phyloP scores from a whole-genome alignment of 352 stramenopile genomes.

The Phytophthora cajani region DNA sequence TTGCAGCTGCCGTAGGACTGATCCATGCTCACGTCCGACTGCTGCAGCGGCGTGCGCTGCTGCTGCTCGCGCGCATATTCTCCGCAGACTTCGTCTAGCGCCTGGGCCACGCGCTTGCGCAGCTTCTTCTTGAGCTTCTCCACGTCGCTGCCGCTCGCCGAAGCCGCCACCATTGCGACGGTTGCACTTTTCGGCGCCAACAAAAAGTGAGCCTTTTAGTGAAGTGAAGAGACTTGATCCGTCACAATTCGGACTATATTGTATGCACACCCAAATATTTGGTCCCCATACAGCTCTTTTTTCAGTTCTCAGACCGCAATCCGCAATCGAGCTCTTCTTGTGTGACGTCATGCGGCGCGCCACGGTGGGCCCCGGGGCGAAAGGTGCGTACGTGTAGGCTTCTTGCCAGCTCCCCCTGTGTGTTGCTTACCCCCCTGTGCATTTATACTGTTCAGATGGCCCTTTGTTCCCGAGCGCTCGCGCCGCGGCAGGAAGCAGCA shows the following conservation, averaged over 20 bases:
- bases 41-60: constrained; percentile 5
- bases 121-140: constrained; percentile 35
- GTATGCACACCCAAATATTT: background rate
- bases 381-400: constrained; percentile 19
- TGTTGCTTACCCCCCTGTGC: constrained; percentile 1
- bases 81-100: constrained; percentile 52
- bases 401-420: background rate
- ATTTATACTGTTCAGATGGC: constrained; percentile 21
- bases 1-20: constrained; percentile 56
- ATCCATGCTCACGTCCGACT: constrained; percentile 42
- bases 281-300: background rate
- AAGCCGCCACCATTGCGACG: constrained; percentile 7
- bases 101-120: constrained; percentile 46
- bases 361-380: constrained; percentile 25
- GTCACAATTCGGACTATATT: background rate
- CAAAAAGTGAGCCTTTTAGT: background rate
- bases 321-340: constrained; percentile 5
- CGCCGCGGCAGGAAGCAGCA: constrained; percentile 18
- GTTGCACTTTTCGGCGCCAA: constrained; percentile 3
- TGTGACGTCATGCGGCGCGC: constrained; percentile 43
- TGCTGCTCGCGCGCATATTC: constrained; percentile 38
- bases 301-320: constrained; percentile 7
- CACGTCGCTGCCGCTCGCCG: constrained; percentile 11
- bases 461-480: constrained; percentile 25
- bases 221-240: constrained; percentile 7